Evolutionary conservation across 345 rosid genomes (phyloP).

Genomic region (Orychophragmus violaceus): DNA sequence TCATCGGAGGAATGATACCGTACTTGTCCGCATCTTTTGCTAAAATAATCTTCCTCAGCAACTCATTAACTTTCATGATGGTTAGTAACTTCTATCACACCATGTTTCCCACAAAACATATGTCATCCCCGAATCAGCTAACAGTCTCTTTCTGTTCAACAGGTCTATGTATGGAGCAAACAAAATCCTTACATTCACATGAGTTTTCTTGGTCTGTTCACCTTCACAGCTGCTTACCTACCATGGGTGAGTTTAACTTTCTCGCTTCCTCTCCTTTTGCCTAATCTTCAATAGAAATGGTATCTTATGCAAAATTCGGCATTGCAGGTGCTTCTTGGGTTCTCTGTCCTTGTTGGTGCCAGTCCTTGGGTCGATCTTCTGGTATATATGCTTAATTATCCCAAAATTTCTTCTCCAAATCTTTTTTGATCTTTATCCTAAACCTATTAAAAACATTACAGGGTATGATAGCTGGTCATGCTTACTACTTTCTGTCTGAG

Average conservation of each 20-base stretch:
- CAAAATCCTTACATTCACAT: constrained; percentile 97
- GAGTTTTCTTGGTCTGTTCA: constrained; percentile 97
- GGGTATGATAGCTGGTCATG: constrained; percentile 99
- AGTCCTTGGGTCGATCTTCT: constrained; percentile 97
- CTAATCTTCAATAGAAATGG: not conserved
- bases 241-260: constrained; percentile 74
- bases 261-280: not conserved
- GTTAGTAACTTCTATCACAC: constrained; percentile 34
- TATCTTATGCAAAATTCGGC: not conserved
- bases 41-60: constrained; percentile 92
- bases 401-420: not conserved
- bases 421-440: not conserved
- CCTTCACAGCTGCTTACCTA: constrained; percentile 91
- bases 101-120: not conserved
- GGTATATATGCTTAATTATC: constrained; percentile 37
- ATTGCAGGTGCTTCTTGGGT: constrained; percentile 87
- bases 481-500: constrained; percentile 94
- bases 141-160: not conserved
- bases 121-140: not conserved
- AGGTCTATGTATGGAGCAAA: constrained; percentile 99
- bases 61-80: constrained; percentile 99
- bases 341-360: constrained; percentile 93
- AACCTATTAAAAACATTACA: constrained; percentile 27
- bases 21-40: constrained; percentile 90
- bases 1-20: constrained; percentile 91